Evolutionary conservation across 352 stramenopile genomes (phyloP).

Genomic region (Bremia lactucae): DNA sequence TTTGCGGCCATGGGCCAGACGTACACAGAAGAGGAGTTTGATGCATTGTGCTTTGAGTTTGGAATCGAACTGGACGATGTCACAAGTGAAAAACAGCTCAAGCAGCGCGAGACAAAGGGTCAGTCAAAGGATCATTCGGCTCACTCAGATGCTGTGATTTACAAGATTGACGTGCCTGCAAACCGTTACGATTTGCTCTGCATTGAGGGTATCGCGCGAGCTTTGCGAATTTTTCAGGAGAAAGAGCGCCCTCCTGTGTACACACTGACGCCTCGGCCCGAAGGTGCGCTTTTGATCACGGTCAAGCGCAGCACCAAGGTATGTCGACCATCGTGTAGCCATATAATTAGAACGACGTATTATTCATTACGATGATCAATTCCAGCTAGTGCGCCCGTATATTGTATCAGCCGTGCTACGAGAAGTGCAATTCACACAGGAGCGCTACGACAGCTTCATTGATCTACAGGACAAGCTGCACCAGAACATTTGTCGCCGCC

Average conservation of each 20-base stretch:
- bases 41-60: conserved; percentile 99
- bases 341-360: too few species aligned
- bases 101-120: conserved; percentile 66
- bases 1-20: conserved; percentile 93
- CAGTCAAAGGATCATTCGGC: conserved; percentile 47
- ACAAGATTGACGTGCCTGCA: conserved; percentile 99
- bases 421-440: conserved; percentile 91
- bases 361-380: too few species aligned
- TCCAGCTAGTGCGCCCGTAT: conserved; percentile 89
- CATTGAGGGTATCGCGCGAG: conserved; percentile 95
- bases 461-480: conserved; percentile 99
- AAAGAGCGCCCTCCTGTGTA: conserved; percentile 89
- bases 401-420: conserved; percentile 96
- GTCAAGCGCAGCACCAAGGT: conserved; percentile 83
- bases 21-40: conserved; percentile 98
- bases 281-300: conserved; percentile 73
- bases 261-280: conserved; percentile 43
- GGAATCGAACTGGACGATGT: conserved; percentile 96
- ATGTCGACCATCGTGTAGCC: too few species aligned
- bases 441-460: conserved; percentile 98
- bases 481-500: conserved; percentile 98
- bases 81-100: conserved; percentile 81
- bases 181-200: conserved; percentile 99
- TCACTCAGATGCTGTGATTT: conserved; percentile 89
- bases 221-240: conserved; percentile 95